Base-by-base conservation (phyloP, 2,329 filamentous ascomycete species). In the Penicillium griseofulvum region DNA sequence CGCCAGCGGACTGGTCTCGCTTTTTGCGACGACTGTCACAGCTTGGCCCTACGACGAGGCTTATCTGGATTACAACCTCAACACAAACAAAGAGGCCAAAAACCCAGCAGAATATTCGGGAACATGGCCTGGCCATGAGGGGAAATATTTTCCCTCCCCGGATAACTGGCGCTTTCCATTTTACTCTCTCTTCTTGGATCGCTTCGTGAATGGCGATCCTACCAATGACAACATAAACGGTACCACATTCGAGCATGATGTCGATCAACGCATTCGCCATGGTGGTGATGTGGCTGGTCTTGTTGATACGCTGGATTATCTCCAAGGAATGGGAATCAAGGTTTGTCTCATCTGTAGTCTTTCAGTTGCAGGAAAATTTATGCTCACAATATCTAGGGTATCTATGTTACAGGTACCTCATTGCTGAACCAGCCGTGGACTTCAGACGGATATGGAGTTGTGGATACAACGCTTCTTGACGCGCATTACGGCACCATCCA, bases 341-440 rank as follows among this genome's bases (percentile, higher is more conserved):
- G 81, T 81, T 59, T 22, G 63, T 58, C 17, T 12, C 7, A 33
- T 22, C 12, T 6, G 14, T 31, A 5, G 11, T 7, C 17, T 36
- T 19, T 6, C 41, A 16, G 11, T 9, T 24, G 7, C 2, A n/a
- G n/a, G 6, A 17, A 7, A 28, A 9, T 38, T 19, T 45, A 55
- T 58, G 62, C 57, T 57, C 11, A 39, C 39, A 37, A 26, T 33
- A 57, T 34, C 2, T 12, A 84, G 78, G 83, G 76, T 16, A 70
- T 87, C 39, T 87, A 87, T 64, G 77, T 87, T 43, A 83, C 83
- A 26, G 85, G 85, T 36, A 85, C 82, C 33, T 78, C 82, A 7
- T 80, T 87, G 62, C 80, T 87, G 68, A 88, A 88, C 64, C 73
- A 80, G 63, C 85, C 85, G 5, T 88, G 85, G 85, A 80, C 79